Evolutionary conservation across 2,329 filamentous ascomycete genomes (phyloP), one percentile per base, ranked within the genome.

Genomic region (Atkinsonella hypoxylon): DNA sequence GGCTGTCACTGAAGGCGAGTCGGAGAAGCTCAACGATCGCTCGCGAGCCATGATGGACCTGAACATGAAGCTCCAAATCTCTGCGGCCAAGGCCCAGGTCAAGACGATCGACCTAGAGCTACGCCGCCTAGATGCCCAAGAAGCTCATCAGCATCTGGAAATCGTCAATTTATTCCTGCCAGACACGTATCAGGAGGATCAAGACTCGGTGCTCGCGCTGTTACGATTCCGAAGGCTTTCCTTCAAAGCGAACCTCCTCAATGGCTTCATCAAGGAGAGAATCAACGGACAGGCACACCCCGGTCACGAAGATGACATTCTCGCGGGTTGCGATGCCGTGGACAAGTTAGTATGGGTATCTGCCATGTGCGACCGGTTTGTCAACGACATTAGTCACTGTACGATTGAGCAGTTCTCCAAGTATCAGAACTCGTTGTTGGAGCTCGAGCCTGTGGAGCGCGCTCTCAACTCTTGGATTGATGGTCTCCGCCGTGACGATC

Each of bases 11-110:
- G 93, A 97, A 66, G 85, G 85, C 15, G 90, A 97, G 65, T 89
- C 91, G 1, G 89, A 90, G 64, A 89, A 97, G 65, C 79, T 97
- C 50, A 90, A 84, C 56, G 87, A 81, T 59, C 85, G 89, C 55
- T 95, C 91, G 43, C 82, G 89, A 55, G 89, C 91, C 49, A 95
- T 98, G 85, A 87, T 95, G 80, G 91, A 98, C 61, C 77, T 98
- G 44, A 97, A 97, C 67, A 80, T 91, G 77, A 94, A 95, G 69
- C 77, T 98, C 42, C 91, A 95, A 62, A 79, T 87, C 51, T 94
- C 89, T 12, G 89, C 89, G 11, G 80, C 89, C 40, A 95, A 95
- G 71, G 86, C 91, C 2, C 91, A 95, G 65, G 83, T 88, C 61
- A 97, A 95, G 71, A 89, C 89, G 0, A 95, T 98, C 55, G 90